Evolutionary conservation across 805 yeast species (phyloP), one percentile per base, ranked within the genome.

Genomic region (Huiozyma naganishii): DNA sequence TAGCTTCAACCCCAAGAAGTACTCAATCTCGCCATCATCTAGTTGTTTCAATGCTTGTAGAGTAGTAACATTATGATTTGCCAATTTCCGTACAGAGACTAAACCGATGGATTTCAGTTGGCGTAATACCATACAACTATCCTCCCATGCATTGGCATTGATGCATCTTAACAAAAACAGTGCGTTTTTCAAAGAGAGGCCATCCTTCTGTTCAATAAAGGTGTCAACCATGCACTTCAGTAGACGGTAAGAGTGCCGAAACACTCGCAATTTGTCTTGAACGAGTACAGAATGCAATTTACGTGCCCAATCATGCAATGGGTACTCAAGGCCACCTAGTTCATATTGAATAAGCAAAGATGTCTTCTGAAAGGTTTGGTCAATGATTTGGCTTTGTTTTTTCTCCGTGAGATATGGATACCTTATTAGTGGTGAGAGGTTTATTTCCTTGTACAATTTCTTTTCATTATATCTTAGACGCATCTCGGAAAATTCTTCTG

Each of bases 91-190:
- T 0, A 70, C 67, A 27, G 68, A 59, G 0, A 62, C 67, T 2
- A 66, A 45, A 0, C 76, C 79, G 17, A 76, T 57, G 6, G 71
- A 73, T 28, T 69, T 70, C 8, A 76, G 42, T 44, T 76, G 81
- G 40, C 69, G 55, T n/a, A 76, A 52, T 4, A 67, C 68, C 53
- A 66, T 62, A 0, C 72, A 54, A 0, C 70, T 52, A 41, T 67
- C 69, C 47, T 74, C 79, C 82, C 82, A 76, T 11, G 76, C 65
- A 45, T 61, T 65, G 0, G 74, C 73, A 38, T 53, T 55, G 1
- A 73, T 44, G 36, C 72, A 68, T 43, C 78, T 56, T 3, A 55
- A 49, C 6, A 77, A 46, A 39, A 56, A 58, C 6, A 75, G 49
- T 2, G 71, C 49, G 37, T 61, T 66, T 23, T 58, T 48, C 37